Evolutionary conservation across 305 asterid species (phyloP).

Genomic region (Solanum hybrid): DNA sequence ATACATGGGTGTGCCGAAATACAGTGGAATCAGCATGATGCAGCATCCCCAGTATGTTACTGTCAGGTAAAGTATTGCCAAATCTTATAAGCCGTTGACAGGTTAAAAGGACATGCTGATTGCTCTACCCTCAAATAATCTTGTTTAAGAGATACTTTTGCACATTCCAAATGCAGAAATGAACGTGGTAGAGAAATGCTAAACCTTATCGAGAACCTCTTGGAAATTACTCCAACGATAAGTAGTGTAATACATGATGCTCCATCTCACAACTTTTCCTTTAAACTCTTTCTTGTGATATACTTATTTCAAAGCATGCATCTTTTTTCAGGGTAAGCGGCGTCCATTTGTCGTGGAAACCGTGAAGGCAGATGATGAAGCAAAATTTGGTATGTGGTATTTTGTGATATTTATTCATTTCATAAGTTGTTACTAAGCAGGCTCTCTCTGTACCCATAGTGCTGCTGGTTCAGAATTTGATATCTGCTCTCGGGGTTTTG

Average conservation of each 20-base stretch:
- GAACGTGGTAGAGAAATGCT: conserved; percentile 95
- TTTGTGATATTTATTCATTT: background rate
- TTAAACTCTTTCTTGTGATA: background rate
- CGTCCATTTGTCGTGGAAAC: conserved; percentile 85
- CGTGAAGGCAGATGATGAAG: conserved; percentile 88
- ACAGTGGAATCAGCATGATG: conserved; percentile 76
- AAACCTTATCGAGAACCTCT: conserved; percentile 73
- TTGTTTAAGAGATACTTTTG: background rate
- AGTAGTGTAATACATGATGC: conserved; percentile 43
- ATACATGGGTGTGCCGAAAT: conserved; percentile 96
- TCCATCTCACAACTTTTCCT: background rate
- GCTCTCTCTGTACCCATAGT: background rate
- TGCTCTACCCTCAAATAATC: background rate
- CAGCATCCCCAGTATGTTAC: conserved; percentile 94
- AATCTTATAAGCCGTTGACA: background rate
- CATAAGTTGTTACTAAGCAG: background rate
- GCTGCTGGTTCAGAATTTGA: background rate
- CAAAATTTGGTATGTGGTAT: conserved; percentile 62
- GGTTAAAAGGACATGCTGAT: background rate
- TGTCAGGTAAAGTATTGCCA: conserved; percentile 48
- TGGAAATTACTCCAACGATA: conserved; percentile 78
- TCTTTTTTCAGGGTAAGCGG: conserved; percentile 58
- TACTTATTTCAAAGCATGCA: background rate
- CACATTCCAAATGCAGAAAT: conserved; percentile 45
- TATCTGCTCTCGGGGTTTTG: background rate